Evolutionary conservation across 148 eudicot genomes (phyloP).

Genomic region (Bassia scoparia): DNA sequence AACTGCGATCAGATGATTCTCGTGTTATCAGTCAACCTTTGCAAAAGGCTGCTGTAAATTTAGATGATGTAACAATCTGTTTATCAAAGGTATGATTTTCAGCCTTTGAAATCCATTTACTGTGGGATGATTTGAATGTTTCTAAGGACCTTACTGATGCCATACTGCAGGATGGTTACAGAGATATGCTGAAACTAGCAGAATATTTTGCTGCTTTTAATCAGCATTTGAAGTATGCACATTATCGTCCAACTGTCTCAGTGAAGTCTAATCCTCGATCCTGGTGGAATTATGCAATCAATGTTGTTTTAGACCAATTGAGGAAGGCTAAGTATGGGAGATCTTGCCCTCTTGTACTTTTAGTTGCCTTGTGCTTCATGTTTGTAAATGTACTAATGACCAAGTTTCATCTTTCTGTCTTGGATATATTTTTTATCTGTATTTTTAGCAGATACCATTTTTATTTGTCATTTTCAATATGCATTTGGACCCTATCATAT

Average conservation of each 20-base stretch:
- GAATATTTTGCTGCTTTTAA: conserved; percentile 94
- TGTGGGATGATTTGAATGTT: conserved; percentile 7
- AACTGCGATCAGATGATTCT: conserved; percentile 53
- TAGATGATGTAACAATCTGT: conserved; percentile 93
- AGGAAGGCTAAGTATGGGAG: conserved; percentile 76
- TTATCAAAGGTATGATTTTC: conserved; percentile 65
- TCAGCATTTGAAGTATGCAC: conserved; percentile 82
- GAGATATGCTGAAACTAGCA: conserved; percentile 80
- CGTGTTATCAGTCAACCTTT: conserved; percentile 48
- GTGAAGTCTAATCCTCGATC: conserved; percentile 70
- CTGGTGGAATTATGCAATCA: conserved; percentile 94
- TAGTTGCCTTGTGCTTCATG: conserved; percentile 7
- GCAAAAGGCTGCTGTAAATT: conserved; percentile 72
- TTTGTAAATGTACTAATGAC: background rate
- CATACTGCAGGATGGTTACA: conserved; percentile 65
- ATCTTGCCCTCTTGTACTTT: conserved; percentile 9
- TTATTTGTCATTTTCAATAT: background rate
- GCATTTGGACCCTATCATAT: background rate
- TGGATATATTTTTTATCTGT: background rate
- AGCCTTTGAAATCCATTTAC: conserved; percentile 7
- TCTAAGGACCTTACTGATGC: background rate
- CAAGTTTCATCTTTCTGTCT: background rate
- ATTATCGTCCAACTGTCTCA: conserved; percentile 66
- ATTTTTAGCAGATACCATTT: background rate
- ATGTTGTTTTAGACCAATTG: conserved; percentile 59